Conservation (phyloP, 345 rosid genomes). For the Passiflora organensis region DNA sequence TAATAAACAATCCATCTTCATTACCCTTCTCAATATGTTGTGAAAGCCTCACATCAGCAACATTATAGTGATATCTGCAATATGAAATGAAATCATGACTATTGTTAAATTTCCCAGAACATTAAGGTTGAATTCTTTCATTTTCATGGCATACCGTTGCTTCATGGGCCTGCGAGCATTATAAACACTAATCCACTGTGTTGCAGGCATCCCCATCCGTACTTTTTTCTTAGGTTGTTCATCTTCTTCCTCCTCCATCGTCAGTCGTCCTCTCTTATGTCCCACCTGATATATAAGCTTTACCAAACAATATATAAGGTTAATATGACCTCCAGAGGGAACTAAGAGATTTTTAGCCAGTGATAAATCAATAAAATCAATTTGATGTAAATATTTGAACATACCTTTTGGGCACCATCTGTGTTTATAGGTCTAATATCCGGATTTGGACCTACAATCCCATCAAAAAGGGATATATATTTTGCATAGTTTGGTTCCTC, state of each 20-base stretch:
- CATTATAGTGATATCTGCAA: constrained; percentile 91
- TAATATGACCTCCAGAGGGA: constrained; percentile 6
- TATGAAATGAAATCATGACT: constrained; percentile 4
- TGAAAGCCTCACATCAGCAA: constrained; percentile 65
- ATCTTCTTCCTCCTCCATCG: constrained; percentile 84
- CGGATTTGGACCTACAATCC: constrained; percentile 86
- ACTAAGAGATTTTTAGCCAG: not conserved
- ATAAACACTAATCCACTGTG: constrained; percentile 95
- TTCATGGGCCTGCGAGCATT: constrained; percentile 97
- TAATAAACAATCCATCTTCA: constrained; percentile 82
- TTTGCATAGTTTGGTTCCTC: constrained; percentile 97
- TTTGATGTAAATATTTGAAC: not conserved
- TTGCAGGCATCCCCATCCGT: constrained; percentile 98
- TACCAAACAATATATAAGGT: constrained; percentile 25
- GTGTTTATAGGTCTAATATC: constrained; percentile 94
- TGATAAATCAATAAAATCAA: not conserved
- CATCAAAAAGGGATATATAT: constrained; percentile 85
- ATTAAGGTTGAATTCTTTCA: constrained; percentile 9
- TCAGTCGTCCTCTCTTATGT: constrained; percentile 86
- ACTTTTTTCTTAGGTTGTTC: constrained; percentile 92
- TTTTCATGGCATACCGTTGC: constrained; percentile 53
- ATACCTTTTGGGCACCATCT: constrained; percentile 95
- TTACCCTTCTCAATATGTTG: constrained; percentile 88
- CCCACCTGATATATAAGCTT: constrained; percentile 95
- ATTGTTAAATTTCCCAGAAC: constrained; percentile 6